phyloP scores from a whole-genome alignment of 192 early-diverging fungal species.

The Coemansia sp. region DNA sequence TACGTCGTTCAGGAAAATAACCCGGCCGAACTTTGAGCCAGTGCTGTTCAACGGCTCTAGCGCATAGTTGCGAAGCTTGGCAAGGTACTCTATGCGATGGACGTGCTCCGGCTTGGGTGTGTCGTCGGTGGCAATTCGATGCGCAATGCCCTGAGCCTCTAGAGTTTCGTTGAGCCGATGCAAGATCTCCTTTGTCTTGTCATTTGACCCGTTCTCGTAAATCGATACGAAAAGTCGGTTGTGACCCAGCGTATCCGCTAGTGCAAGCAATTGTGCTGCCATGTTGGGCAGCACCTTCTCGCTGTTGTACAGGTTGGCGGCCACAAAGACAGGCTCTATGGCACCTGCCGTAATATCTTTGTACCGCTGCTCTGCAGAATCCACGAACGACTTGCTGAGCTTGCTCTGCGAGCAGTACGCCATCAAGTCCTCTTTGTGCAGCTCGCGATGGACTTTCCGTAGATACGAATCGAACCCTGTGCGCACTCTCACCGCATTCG shows the following conservation, averaged over 20 bases:
- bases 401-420: slow-evolving; percentile 16
- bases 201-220: slow-evolving; percentile 54
- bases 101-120: neutral
- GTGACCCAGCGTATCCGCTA: slow-evolving; percentile 37
- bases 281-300: slow-evolving; percentile 46
- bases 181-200: slow-evolving; percentile 44
- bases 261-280: slow-evolving; percentile 27
- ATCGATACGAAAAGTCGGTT: slow-evolving; percentile 46
- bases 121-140: slow-evolving; percentile 21
- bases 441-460: slow-evolving; percentile 8
- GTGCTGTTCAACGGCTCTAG: slow-evolving; percentile 38
- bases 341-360: neutral
- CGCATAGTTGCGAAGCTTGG: slow-evolving; percentile 51
- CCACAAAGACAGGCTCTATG: slow-evolving; percentile 20
- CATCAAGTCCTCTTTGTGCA: slow-evolving; percentile 23
- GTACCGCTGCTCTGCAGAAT: slow-evolving; percentile 16
- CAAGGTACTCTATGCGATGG: slow-evolving; percentile 57
- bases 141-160: slow-evolving; percentile 14
- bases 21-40: slow-evolving; percentile 14
- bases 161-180: slow-evolving; percentile 15
- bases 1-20: slow-evolving; percentile 56
- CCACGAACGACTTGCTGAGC: slow-evolving; percentile 16
- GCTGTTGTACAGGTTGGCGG: slow-evolving; percentile 49
- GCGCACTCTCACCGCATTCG: neutral
- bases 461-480: slow-evolving; percentile 19